Percentiles rank a stretch among this genome's conserved stretches.
Conservation (phyloP, 352 stramenopile species). For the Globisporangium barbulae region DNA sequence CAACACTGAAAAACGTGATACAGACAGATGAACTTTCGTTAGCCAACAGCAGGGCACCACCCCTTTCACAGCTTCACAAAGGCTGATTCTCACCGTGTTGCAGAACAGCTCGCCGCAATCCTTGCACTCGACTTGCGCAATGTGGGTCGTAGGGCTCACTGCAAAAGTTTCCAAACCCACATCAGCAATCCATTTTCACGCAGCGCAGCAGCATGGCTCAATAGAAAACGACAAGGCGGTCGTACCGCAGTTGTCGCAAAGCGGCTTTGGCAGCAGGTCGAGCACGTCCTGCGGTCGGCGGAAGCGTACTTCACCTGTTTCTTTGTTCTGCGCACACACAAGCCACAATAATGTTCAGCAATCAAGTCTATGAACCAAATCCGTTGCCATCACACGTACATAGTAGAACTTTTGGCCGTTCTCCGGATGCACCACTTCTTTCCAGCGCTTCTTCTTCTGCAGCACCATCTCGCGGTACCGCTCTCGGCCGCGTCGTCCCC, state of each 20-base stretch:
- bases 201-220: neutral
- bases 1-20: conserved; percentile 58
- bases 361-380: neutral
- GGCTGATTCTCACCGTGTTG: conserved; percentile 33
- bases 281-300: conserved; percentile 89
- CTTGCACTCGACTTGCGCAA: conserved; percentile 82
- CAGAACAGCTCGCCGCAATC: conserved; percentile 91
- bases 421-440: conserved; percentile 84
- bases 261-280: conserved; percentile 83
- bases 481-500: conserved; percentile 65
- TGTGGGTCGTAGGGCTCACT: conserved; percentile 19
- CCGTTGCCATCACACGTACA: conserved; percentile 25
- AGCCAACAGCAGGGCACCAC: neutral
- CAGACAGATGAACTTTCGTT: neutral
- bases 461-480: conserved; percentile 47
- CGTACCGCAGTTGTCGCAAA: conserved; percentile 89
- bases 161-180: neutral
- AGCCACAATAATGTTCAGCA: conserved; percentile 1
- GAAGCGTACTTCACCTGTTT: conserved; percentile 90
- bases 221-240: neutral
- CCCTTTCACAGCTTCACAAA: neutral
- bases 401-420: conserved; percentile 88
- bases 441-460: conserved; percentile 87
- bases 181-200: conserved; percentile 1
- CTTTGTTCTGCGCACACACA: conserved; percentile 69